Conservation (phyloP, 768 basidiomycete species). For the Strobilomyces dryophilus region DNA sequence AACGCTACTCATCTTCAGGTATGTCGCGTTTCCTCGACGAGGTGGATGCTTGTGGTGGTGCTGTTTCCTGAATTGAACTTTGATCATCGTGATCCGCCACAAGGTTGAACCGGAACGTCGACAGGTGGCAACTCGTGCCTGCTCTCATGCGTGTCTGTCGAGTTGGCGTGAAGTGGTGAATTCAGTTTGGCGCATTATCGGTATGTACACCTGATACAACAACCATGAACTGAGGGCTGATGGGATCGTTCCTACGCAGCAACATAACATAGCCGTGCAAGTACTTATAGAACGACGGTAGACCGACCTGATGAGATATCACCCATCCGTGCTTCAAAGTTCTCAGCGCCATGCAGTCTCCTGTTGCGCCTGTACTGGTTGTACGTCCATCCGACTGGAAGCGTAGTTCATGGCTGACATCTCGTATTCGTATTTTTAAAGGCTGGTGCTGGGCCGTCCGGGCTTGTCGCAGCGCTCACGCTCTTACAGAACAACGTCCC, state of each 20-base stretch:
- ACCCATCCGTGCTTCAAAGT: background rate
- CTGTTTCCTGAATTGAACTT: too few relatives aligned
- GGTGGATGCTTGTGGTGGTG: too few relatives aligned
- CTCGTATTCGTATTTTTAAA: too few relatives aligned
- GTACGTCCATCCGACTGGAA: constrained; percentile 1
- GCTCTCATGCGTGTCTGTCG: background rate
- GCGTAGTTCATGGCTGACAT: too few relatives aligned
- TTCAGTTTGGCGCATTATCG: background rate
- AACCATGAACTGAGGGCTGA: background rate
- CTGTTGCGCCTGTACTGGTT: constrained; percentile 18
- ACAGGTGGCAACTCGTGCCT: too few relatives aligned
- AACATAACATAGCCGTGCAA: background rate
- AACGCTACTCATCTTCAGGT: too few relatives aligned
- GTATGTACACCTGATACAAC: background rate
- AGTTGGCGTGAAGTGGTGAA: background rate
- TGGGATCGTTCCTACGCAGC: background rate
- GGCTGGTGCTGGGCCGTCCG: constrained; percentile 28
- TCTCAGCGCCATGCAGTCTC: constrained; percentile 8
- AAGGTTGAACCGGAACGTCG: too few relatives aligned
- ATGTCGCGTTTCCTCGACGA: too few relatives aligned
- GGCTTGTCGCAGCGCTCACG: constrained; percentile 30
- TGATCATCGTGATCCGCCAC: too few relatives aligned
- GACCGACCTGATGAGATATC: background rate
- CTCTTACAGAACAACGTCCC: constrained; percentile 41
- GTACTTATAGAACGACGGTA: background rate